Percentiles rank a stretch among this genome's conserved stretches.
Evolutionary conservation across 108 stramenopile genomes (phyloP).

Genomic region (Skeletonema costatum): DNA sequence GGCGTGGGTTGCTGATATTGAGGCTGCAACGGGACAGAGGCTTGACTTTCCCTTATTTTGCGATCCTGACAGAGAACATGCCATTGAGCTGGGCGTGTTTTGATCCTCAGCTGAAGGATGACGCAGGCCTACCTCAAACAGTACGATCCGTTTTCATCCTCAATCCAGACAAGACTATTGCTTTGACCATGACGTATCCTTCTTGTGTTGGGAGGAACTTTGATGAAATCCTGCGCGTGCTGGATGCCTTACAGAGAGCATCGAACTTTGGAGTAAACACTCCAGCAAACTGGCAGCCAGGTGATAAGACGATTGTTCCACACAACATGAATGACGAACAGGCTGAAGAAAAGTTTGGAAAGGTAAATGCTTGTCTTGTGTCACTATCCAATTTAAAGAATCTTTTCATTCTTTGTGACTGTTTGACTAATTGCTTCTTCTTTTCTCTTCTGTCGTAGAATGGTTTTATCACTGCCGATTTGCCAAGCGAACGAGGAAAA

Average conservation of each 20-base stretch:
- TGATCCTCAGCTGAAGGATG: constrained; percentile 26
- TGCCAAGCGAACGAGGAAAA: no score
- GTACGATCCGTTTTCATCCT: constrained; percentile 43
- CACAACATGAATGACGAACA: constrained; percentile 24
- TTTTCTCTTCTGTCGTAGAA: no score
- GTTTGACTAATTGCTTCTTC: no score
- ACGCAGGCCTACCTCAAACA: constrained; percentile 35
- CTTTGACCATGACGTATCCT: constrained; percentile 57
- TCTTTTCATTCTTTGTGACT: no score
- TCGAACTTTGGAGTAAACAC: constrained; percentile 35
- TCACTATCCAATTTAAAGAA: no score
- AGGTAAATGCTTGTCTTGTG: not conserved
- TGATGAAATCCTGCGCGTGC: constrained; percentile 47
- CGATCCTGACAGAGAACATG: constrained; percentile 33
- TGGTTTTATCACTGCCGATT: no score
- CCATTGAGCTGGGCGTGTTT: constrained; percentile 38
- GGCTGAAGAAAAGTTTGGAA: constrained; percentile 51
- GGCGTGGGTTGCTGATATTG: constrained; percentile 50
- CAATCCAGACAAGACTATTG: constrained; percentile 48
- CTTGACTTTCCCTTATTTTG: constrained; percentile 52
- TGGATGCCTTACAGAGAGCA: constrained; percentile 48
- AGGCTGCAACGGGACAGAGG: constrained; percentile 32
- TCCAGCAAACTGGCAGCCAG: constrained; percentile 53
- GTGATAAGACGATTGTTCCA: constrained; percentile 41
- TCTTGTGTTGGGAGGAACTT: constrained; percentile 51